Evolutionary conservation across 441 rosid genomes (phyloP).

Genomic region (Melastoma candidum): DNA sequence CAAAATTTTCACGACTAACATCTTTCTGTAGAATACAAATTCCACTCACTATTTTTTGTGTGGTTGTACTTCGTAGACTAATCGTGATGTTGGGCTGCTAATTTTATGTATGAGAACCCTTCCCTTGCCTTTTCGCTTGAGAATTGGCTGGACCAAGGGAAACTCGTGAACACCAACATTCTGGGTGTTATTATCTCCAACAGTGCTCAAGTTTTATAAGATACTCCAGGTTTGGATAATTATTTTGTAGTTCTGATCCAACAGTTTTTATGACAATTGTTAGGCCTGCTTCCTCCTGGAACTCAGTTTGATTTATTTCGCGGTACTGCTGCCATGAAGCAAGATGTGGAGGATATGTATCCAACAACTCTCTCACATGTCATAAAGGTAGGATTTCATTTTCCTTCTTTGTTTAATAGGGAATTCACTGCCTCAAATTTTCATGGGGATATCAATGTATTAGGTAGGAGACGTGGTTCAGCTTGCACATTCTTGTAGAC

Average conservation of each 20-base stretch:
- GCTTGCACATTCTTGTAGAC: too few relatives aligned
- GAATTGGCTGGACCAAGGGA: too few relatives aligned
- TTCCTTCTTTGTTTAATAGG: background rate
- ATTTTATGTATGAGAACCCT: too few relatives aligned
- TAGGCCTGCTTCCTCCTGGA: constrained; percentile 96
- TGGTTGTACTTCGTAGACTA: background rate
- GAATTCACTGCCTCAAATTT: too few relatives aligned
- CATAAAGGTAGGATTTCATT: constrained; percentile 45
- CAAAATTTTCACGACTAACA: background rate
- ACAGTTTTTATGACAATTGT: constrained; percentile 9
- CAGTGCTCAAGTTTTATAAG: too few relatives aligned
- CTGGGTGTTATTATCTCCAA: background rate
- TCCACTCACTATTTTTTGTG: background rate
- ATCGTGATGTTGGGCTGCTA: too few relatives aligned
- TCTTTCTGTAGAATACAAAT: background rate
- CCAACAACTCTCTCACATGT: constrained; percentile 78
- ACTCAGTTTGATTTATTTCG: constrained; percentile 98
- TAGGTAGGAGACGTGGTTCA: too few relatives aligned
- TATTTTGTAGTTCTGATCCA: constrained; percentile 10
- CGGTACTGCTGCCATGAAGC: constrained; percentile 98
- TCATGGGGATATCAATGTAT: too few relatives aligned
- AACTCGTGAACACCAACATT: too few relatives aligned
- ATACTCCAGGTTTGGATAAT: constrained; percentile 6
- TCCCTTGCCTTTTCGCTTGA: too few relatives aligned
- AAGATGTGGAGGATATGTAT: constrained; percentile 92